These are phyloP conservation scores for Yamagishiella unicocca DNA, from an alignment of 139 green algal species.

Conservation along the genomic window DNA sequence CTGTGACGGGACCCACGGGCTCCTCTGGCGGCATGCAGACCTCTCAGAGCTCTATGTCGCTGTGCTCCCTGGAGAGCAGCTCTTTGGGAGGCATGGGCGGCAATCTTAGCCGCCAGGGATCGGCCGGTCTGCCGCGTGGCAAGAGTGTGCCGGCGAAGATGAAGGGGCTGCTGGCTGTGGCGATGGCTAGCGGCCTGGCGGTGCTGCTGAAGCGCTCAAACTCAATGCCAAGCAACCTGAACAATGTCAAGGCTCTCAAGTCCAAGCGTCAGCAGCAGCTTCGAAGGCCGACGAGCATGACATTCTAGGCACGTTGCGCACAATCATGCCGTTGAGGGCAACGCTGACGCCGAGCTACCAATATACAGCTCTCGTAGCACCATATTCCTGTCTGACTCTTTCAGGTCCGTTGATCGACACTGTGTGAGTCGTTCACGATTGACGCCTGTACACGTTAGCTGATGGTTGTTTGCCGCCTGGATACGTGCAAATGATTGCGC, in stretches of 20 bases:
- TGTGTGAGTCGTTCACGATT: too few relatives aligned
- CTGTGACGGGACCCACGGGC: neutral
- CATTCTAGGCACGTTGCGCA: neutral
- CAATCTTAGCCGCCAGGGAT: slow-evolving; percentile 4
- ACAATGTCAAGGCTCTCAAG: slow-evolving; percentile 37
- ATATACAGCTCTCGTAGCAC: too few relatives aligned
- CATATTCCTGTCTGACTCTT: too few relatives aligned
- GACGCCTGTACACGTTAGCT: too few relatives aligned
- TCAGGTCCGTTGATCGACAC: too few relatives aligned
- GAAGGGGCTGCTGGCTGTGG: slow-evolving; percentile 53
- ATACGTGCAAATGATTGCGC: too few relatives aligned
- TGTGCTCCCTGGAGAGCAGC: slow-evolving; percentile 40
- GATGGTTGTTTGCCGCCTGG: too few relatives aligned
- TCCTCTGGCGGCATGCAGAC: neutral
- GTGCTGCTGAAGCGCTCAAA: slow-evolving; percentile 44
- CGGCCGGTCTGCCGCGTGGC: neutral
- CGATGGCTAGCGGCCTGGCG: slow-evolving; percentile 59
- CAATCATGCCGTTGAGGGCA: too few relatives aligned
- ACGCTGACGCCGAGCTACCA: too few relatives aligned
- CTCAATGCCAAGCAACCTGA: slow-evolving; percentile 16
- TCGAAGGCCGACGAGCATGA: slow-evolving; percentile 10
- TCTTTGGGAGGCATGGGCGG: neutral
- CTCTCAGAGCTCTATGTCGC: slow-evolving; percentile 4
- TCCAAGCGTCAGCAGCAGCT: neutral
- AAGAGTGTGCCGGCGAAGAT: neutral